Conservation (phyloP, 129 eudicot species). For the Tanacetum coccineum region DNA sequence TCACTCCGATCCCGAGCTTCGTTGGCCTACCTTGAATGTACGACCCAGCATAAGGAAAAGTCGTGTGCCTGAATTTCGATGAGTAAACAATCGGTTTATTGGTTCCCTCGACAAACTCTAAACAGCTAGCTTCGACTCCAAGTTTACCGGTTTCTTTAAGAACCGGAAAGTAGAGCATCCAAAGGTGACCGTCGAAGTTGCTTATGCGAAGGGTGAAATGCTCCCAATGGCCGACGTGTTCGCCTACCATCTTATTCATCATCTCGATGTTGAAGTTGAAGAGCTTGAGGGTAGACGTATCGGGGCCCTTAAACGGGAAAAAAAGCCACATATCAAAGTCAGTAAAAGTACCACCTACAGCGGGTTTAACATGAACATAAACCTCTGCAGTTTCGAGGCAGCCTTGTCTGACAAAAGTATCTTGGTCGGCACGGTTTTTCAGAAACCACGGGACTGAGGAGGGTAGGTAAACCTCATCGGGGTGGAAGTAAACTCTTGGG, state of each 20-base stretch:
- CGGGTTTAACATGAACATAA: constrained; percentile 83
- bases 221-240: constrained; percentile 97
- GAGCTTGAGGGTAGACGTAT: constrained; percentile 56
- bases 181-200: constrained; percentile 77
- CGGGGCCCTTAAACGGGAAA: constrained; percentile 95
- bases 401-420: constrained; percentile 51
- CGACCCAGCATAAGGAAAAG: constrained; percentile 76
- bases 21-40: constrained; percentile 59
- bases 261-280: constrained; percentile 40
- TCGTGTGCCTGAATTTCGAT: constrained; percentile 75
- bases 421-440: constrained; percentile 74
- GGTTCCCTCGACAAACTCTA: constrained; percentile 62
- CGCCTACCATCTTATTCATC: constrained; percentile 37
- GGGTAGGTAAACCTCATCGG: constrained; percentile 72
- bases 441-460: constrained; percentile 89
- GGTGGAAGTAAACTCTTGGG: constrained; percentile 80
- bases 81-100: constrained; percentile 73
- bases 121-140: constrained; percentile 57
- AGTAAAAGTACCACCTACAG: constrained; percentile 77
- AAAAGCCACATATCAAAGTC: constrained; percentile 93
- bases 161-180: constrained; percentile 66
- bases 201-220: constrained; percentile 84
- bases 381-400: constrained; percentile 65
- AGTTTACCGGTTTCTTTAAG: constrained; percentile 62
- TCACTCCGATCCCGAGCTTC: constrained; percentile 64